Base-by-base conservation (phyloP, 1,139 yeast genomes). In the Candida smagusa region DNA sequence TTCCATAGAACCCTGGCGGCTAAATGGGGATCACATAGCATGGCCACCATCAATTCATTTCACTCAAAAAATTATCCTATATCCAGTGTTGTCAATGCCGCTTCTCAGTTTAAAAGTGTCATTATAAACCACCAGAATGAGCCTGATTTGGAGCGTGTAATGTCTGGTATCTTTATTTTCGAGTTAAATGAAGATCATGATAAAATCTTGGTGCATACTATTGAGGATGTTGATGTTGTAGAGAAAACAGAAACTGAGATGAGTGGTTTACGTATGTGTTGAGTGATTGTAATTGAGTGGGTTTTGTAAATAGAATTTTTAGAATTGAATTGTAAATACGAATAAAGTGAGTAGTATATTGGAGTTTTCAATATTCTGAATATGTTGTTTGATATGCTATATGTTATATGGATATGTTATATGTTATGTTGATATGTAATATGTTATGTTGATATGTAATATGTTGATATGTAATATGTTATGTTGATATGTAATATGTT, bases 161-260 rank as follows among this genome's bases (percentile, higher is more conserved):
- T 82, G 9, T 72, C 77, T 36, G 96, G 96, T 1, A 63, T 84
- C 7, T 87, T 88, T 55, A 77, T 86, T 25, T 87, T 87, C 55
- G 95, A 85, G 50, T 68, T 88, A 43, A 78, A 74, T 52, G 67
- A 68, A 9, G 67, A 69, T 24, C 82, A 85, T 57, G 72, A 77
- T 37, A 55, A 68, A 43, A 77, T 88, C 19, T 40, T 70, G 23
- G 86, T 81, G n/a, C 92, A 87, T 54, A 82, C 89, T 1, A 72
- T 88, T 32, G 95, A 87, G 47, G 79, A 85, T 52, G 74, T 88
- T 41, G 87, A 85, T 51, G 72, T 85, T 43, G 62, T 81, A 35
- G 84, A 81, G 44, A 55, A 59, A 36, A 54, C 57, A 3, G 69
- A 65, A 34, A 49, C 63, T 19, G 61, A 63, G 39, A 58, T 55